These are phyloP conservation scores for Tripterygium wilfordii DNA, from an alignment of 177 flowering plant genomes.

Conservation along the genomic window DNA sequence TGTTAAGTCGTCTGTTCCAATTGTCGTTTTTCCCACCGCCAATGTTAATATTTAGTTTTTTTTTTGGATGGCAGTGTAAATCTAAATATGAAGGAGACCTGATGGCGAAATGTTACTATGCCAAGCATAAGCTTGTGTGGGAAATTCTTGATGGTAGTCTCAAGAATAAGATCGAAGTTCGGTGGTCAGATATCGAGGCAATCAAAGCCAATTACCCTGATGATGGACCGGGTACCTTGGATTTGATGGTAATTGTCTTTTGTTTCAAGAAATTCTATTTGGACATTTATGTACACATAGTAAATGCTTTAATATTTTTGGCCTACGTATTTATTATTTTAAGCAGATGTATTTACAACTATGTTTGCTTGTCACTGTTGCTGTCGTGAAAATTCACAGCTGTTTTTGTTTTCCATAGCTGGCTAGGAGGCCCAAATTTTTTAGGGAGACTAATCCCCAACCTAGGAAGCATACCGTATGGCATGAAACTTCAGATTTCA, in stretches of 20 bases:
- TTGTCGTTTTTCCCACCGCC: no score
- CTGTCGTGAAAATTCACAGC: no score
- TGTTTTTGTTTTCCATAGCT: conserved; percentile 26
- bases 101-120: conserved; percentile 71
- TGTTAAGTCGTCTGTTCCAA: no score
- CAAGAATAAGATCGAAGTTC: conserved; percentile 74
- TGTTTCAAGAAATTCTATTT: no score
- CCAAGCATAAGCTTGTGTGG: conserved; percentile 81
- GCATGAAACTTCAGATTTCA: conserved; percentile 46
- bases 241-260: conserved; percentile 72
- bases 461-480: conserved; percentile 57
- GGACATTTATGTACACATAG: no score
- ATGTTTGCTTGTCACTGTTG: background rate
- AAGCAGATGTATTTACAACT: no score
- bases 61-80: conserved; percentile 40
- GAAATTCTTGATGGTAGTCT: conserved; percentile 77
- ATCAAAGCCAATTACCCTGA: conserved; percentile 58
- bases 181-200: conserved; percentile 71
- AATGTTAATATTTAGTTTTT: conserved; percentile 1
- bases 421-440: conserved; percentile 38
- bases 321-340: no score
- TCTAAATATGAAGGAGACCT: conserved; percentile 67
- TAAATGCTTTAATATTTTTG: no score
- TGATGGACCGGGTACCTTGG: conserved; percentile 41
- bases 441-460: conserved; percentile 48